Conservation (phyloP, 2,329 filamentous ascomycete genomes). For the Parastagonospora avenae region DNA sequence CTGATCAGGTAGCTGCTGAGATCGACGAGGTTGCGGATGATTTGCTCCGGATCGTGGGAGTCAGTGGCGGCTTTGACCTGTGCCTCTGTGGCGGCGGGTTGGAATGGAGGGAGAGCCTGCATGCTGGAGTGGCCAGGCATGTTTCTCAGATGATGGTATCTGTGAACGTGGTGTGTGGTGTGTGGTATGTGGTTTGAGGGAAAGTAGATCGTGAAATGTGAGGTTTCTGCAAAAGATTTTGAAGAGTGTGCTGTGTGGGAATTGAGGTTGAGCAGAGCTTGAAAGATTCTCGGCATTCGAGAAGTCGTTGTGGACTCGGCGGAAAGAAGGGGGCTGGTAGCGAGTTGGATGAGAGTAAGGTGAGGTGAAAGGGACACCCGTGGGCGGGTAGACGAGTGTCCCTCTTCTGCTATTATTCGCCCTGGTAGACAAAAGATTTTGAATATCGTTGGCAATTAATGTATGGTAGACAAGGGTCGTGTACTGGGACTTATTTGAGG, state of each 20-base stretch:
- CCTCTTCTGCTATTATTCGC: slow-evolving; percentile 15
- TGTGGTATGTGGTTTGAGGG: not conserved
- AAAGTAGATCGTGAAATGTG: too few species aligned
- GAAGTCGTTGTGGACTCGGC: not conserved
- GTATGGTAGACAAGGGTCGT: too few species aligned
- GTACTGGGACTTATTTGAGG: too few species aligned
- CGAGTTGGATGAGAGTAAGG: not conserved
- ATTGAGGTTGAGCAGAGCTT: too few species aligned
- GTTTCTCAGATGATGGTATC: not conserved
- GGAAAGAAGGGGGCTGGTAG: slow-evolving; percentile 12
- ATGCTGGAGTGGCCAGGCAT: not conserved
- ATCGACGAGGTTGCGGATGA: slow-evolving; percentile 25
- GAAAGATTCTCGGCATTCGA: not conserved
- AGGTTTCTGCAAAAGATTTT: too few species aligned
- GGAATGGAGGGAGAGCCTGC: slow-evolving; percentile 13
- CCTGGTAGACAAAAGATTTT: not conserved
- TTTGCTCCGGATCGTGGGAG: slow-evolving; percentile 12
- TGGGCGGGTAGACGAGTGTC: slow-evolving; percentile 6
- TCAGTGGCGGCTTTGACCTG: slow-evolving; percentile 10
- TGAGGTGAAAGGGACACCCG: slow-evolving; percentile 19
- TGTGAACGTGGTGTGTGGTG: not conserved
- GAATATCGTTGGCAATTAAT: not conserved
- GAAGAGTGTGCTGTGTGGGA: too few species aligned
- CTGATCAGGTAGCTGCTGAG: slow-evolving; percentile 18
- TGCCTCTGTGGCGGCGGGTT: slow-evolving; percentile 18